phyloP scores from a whole-genome alignment of 306 rosid genomes.

The Cyclanthera cordifolia region DNA sequence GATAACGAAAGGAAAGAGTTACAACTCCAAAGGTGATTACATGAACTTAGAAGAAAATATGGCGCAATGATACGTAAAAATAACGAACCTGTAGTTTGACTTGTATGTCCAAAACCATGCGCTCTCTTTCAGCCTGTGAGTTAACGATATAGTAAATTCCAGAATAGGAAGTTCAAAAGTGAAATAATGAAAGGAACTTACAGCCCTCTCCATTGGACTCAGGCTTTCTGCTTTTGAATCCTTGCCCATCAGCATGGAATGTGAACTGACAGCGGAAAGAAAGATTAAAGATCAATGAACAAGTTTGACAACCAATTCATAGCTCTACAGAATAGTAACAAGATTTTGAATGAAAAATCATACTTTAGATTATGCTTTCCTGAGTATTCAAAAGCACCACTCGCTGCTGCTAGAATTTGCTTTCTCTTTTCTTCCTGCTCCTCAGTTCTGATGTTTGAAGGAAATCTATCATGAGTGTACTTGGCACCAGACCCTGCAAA shows the following conservation, averaged over 20 bases:
- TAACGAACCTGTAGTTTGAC: conserved; percentile 86
- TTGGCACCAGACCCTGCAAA: conserved; percentile 66
- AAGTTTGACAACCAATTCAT: conserved; percentile 16
- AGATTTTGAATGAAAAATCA: conserved; percentile 12
- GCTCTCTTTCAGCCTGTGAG: conserved; percentile 91
- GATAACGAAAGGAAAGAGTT: no score
- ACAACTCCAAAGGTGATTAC: no score
- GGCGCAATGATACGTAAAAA: not conserved
- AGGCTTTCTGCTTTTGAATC: conserved; percentile 61
- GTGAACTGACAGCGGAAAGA: conserved; percentile 28
- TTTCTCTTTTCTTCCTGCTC: conserved; percentile 90
- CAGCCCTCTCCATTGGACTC: conserved; percentile 91
- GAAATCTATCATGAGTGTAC: conserved; percentile 79
- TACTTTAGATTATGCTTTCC: conserved; percentile 76
- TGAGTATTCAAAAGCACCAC: conserved; percentile 72
- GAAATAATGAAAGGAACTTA: conserved; percentile 35
- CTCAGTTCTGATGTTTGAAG: conserved; percentile 60
- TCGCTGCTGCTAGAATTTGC: conserved; percentile 70
- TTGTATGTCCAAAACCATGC: conserved; percentile 93
- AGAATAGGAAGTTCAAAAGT: not conserved
- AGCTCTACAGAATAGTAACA: conserved; percentile 9
- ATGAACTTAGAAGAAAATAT: no score
- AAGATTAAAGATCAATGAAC: conserved; percentile 18
- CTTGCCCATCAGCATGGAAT: conserved; percentile 47
- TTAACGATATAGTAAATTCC: conserved; percentile 16